These are phyloP conservation scores for Botrytis hyacinthi DNA, from an alignment of 2,329 filamentous ascomycete species.

Conservation along the genomic window DNA sequence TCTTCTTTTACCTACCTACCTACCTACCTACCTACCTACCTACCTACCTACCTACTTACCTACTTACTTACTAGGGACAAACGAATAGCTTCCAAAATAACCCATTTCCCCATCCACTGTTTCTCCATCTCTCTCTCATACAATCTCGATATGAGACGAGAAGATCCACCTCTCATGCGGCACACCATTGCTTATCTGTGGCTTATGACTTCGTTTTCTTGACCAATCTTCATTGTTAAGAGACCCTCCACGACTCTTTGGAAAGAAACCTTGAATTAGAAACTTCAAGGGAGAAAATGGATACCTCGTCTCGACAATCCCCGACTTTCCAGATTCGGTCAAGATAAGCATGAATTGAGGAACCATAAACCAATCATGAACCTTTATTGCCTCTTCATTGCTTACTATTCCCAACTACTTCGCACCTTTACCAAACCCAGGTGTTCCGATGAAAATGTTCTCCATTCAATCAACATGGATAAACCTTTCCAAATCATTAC, in stretches of 20 bases:
- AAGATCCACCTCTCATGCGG: neutral
- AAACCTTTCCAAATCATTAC: neutral
- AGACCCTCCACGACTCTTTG: neutral
- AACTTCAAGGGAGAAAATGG: neutral
- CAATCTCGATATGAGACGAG: neutral
- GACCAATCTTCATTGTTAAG: constrained; percentile 5
- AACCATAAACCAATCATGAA: neutral
- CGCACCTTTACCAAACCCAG: neutral
- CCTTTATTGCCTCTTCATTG: neutral
- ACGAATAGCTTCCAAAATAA: neutral
- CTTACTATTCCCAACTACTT: neutral
- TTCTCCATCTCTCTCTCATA: neutral
- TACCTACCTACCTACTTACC: too few relatives aligned
- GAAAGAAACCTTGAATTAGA: neutral
- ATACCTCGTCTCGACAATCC: constrained; percentile 6
- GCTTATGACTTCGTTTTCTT: neutral
- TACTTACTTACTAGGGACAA: neutral
- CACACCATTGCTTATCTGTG: neutral
- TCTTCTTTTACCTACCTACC: neutral
- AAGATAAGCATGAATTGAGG: neutral
- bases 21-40: too few relatives aligned
- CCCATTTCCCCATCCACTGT: neutral
- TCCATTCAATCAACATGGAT: constrained; percentile 15
- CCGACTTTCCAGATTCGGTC: neutral
- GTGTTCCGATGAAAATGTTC: neutral